phyloP scores from a whole-genome alignment of 2,329 filamentous ascomycete species.

The Beauveria australis region DNA sequence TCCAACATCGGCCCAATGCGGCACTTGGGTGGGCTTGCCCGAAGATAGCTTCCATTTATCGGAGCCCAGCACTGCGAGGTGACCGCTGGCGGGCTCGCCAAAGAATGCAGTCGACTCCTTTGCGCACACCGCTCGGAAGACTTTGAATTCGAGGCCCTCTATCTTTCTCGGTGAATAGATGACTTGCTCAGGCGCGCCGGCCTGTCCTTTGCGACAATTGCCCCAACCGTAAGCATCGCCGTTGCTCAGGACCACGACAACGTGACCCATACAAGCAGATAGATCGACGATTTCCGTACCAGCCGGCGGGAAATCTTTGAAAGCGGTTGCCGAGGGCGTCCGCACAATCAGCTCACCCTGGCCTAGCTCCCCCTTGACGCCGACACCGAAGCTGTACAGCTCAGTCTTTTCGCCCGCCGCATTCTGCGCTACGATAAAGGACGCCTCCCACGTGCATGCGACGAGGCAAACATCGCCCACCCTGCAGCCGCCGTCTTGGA shows the following conservation, averaged over 20 bases:
- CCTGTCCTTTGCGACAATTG: slow-evolving; percentile 74
- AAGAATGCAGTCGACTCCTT: slow-evolving; percentile 78
- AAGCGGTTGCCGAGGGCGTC: slow-evolving; percentile 36
- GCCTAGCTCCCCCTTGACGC: slow-evolving; percentile 65
- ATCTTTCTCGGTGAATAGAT: slow-evolving; percentile 56
- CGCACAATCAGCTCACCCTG: slow-evolving; percentile 45
- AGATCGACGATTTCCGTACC: slow-evolving; percentile 54
- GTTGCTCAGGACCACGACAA: slow-evolving; percentile 62
- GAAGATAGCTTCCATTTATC: slow-evolving; percentile 64
- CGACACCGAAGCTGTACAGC: slow-evolving; percentile 58
- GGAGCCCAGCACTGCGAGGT: slow-evolving; percentile 60
- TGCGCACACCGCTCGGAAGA: slow-evolving; percentile 63
- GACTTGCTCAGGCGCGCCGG: slow-evolving; percentile 51
- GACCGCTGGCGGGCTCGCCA: slow-evolving; percentile 43
- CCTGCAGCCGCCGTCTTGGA: slow-evolving; percentile 19
- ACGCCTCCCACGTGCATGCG: slow-evolving; percentile 73
- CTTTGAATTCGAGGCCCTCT: slow-evolving; percentile 49
- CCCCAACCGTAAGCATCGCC: slow-evolving; percentile 87
- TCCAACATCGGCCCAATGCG: slow-evolving; percentile 57
- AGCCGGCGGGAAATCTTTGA: slow-evolving; percentile 57
- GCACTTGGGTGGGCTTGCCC: slow-evolving; percentile 42
- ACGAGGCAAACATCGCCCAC: slow-evolving; percentile 33
- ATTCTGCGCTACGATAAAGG: slow-evolving; percentile 49
- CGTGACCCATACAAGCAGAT: slow-evolving; percentile 69
- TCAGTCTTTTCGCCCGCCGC: slow-evolving; percentile 31